Percentiles rank a stretch among this genome's conserved stretches.
Evolutionary conservation across 768 basidiomycete genomes (phyloP).

Genomic region (Hebeloma cylindrosporum): DNA sequence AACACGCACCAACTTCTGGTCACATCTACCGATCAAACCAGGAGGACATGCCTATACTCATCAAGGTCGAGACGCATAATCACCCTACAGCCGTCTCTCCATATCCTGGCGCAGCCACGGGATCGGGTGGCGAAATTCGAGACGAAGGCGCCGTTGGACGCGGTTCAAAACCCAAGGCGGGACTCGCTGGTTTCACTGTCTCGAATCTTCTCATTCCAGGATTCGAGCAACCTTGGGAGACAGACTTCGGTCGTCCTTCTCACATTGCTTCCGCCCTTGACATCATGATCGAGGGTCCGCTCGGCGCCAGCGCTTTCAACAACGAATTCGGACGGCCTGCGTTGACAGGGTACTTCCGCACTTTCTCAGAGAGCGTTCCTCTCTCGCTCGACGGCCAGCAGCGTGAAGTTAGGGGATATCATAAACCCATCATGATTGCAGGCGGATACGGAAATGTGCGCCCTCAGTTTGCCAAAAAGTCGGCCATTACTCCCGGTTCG

Average conservation of each 20-base stretch:
- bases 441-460: conserved; percentile 96
- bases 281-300: conserved; percentile 96
- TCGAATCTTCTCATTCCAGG: conserved; percentile 93
- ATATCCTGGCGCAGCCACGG: conserved; percentile 97
- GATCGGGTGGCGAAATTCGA: conserved; percentile 97
- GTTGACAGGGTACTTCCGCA: conserved; percentile 91
- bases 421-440: conserved; percentile 99
- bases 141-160: conserved; percentile 96
- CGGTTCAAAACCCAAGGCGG: conserved; percentile 96
- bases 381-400: conserved; percentile 44
- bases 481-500: conserved; percentile 72
- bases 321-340: conserved; percentile 98
- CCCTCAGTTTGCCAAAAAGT: conserved; percentile 78
- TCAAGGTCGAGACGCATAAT: conserved; percentile 99
- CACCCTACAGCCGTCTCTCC: conserved; percentile 99
- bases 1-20: conserved; percentile 13
- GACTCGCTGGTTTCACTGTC: conserved; percentile 88
- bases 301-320: conserved; percentile 95
- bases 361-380: conserved; percentile 80
- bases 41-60: conserved; percentile 84
- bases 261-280: conserved; percentile 94
- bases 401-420: conserved; percentile 86
- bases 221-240: conserved; percentile 93
- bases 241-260: conserved; percentile 83
- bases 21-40: conserved; percentile 54